phyloP scores from a whole-genome alignment of 2,329 filamentous ascomycete species.

The Gaeumannomyces tritici region DNA sequence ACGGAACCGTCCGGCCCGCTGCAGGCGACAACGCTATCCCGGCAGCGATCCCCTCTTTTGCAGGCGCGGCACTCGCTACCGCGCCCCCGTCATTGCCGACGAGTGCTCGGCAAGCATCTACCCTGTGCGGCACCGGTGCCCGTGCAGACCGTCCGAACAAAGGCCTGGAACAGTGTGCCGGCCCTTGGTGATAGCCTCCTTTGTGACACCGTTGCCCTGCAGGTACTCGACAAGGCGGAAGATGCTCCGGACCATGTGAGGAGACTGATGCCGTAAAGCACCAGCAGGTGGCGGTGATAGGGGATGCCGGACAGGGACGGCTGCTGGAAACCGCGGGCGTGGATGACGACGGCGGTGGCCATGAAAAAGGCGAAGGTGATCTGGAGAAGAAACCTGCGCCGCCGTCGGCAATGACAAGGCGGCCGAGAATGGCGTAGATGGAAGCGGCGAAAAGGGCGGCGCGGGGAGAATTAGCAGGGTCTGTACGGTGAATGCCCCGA shows the following conservation, averaged over 20 bases:
- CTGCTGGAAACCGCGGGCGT: conserved; percentile 18
- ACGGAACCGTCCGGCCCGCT: too few relatives aligned
- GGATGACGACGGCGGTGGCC: conserved; percentile 35
- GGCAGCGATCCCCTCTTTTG: too few relatives aligned
- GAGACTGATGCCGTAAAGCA: conserved; percentile 11
- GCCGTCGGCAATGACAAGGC: conserved; percentile 29
- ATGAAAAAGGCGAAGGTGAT: conserved; percentile 48
- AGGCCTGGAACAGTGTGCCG: too few relatives aligned
- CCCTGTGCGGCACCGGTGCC: too few relatives aligned
- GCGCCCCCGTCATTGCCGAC: too few relatives aligned
- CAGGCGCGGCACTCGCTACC: too few relatives aligned
- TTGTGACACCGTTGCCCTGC: conserved; percentile 16
- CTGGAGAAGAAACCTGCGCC: conserved; percentile 51
- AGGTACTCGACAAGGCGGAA: conserved; percentile 29
- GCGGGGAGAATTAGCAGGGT: conserved; percentile 33
- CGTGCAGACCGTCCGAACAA: too few relatives aligned
- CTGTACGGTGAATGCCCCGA: conserved; percentile 34
- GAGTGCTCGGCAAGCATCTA: too few relatives aligned
- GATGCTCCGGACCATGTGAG: conserved; percentile 25
- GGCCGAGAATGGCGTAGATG: conserved; percentile 40
- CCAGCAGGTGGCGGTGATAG: conserved; percentile 14
- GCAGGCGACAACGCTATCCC: too few relatives aligned
- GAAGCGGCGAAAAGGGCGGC: conserved; percentile 36
- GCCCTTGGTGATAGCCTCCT: too few relatives aligned
- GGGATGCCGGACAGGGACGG: conserved; percentile 10